phyloP scores from a whole-genome alignment of 805 yeast species.

The Candida berthetii region DNA sequence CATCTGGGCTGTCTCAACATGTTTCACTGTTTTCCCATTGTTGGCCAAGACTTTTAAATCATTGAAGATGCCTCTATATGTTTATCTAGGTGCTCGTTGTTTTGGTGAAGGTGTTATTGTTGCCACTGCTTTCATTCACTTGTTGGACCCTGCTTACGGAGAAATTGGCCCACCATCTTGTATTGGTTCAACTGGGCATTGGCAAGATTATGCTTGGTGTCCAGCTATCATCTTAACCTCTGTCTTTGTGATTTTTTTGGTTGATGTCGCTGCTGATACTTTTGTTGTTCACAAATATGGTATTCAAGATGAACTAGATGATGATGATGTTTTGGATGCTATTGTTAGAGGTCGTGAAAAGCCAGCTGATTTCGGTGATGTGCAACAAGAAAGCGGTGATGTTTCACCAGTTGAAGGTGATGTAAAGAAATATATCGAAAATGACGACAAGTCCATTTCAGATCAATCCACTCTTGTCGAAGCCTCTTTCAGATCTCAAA shows the following conservation, averaged over 20 bases:
- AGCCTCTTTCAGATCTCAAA: conserved; percentile 14
- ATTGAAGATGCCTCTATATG: conserved; percentile 34
- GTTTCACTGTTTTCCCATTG: conserved; percentile 40
- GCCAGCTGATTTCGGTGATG: no score
- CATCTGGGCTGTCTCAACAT: conserved; percentile 41
- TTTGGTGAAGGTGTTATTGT: conserved; percentile 77
- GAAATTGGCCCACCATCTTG: conserved; percentile 26
- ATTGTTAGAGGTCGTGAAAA: conserved; percentile 11
- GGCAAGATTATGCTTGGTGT: conserved; percentile 40
- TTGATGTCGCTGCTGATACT: conserved; percentile 34
- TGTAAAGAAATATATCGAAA: background rate
- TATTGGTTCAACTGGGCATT: conserved; percentile 35
- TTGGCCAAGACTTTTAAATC: conserved; percentile 32
- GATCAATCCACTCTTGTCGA: background rate
- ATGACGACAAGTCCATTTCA: background rate
- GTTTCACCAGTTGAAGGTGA: background rate
- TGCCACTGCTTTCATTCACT: conserved; percentile 70
- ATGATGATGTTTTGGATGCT: conserved; percentile 10
- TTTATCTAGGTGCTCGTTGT: conserved; percentile 25
- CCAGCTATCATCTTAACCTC: conserved; percentile 38
- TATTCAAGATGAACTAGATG: conserved; percentile 14
- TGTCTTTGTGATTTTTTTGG: conserved; percentile 31
- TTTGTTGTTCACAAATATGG: conserved; percentile 32
- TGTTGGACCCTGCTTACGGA: conserved; percentile 46
- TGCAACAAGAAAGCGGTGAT: background rate